Percentiles rank a stretch among this genome's conserved stretches.
phyloP scores from a whole-genome alignment of 106 monocot species.

The Agapanthus africanus region DNA sequence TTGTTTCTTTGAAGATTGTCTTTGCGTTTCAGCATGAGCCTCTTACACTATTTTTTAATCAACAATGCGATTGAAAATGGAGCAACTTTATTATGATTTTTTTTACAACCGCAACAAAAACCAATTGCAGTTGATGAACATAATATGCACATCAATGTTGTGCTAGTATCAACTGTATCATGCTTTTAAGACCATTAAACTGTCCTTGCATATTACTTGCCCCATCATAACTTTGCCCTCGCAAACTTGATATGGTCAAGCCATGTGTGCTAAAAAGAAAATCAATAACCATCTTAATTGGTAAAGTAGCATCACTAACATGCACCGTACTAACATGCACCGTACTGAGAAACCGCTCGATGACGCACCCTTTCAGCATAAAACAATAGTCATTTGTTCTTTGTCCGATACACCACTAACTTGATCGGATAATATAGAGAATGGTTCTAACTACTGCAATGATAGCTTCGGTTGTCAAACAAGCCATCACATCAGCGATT shows the following conservation, averaged over 20 bases:
- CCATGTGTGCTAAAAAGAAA: neutral
- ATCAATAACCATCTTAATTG: neutral
- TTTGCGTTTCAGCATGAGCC: neutral
- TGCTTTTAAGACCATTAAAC: conserved; percentile 3
- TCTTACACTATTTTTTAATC: neutral
- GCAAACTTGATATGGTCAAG: neutral
- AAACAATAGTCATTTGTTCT: neutral
- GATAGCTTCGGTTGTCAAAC: neutral
- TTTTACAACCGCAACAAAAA: neutral
- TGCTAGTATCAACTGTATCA: neutral
- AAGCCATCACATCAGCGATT: neutral
- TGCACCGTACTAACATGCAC: neutral
- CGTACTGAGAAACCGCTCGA: neutral
- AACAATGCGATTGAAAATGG: neutral
- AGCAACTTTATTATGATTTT: conserved; percentile 1
- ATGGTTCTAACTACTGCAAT: neutral
- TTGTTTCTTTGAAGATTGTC: neutral
- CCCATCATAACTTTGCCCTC: neutral
- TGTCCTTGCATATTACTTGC: neutral
- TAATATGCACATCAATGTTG: neutral
- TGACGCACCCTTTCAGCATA: neutral
- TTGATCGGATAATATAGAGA: too few species aligned
- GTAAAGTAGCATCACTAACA: neutral
- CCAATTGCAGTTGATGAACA: neutral
- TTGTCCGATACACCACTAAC: neutral